Evolutionary conservation across 2,329 filamentous ascomycete genomes (phyloP).

Genomic region (Alternaria hordeiaustralica): DNA sequence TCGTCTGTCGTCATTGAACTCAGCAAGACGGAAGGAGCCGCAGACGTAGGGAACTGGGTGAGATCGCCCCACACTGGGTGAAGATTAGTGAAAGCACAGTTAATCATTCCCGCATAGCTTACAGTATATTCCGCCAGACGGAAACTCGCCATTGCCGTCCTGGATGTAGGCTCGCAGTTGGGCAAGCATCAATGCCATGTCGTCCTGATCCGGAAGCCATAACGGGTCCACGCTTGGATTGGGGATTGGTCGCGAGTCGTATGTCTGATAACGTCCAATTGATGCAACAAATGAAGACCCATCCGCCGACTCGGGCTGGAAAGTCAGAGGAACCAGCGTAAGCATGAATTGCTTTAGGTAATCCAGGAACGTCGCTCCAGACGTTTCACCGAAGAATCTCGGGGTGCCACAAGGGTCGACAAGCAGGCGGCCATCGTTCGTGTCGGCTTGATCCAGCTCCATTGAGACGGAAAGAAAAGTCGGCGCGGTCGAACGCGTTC

Average conservation of each 20-base stretch:
- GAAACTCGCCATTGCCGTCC: conserved; percentile 30
- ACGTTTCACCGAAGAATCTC: conserved; percentile 33
- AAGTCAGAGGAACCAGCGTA: conserved; percentile 26
- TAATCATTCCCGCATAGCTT: neutral
- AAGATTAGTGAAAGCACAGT: neutral
- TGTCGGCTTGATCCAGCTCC: conserved; percentile 8
- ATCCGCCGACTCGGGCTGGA: conserved; percentile 20
- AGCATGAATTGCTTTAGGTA: conserved; percentile 35
- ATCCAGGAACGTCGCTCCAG: conserved; percentile 36
- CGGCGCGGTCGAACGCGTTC: conserved; percentile 8
- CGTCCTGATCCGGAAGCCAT: conserved; percentile 30
- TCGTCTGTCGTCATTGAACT: conserved; percentile 26
- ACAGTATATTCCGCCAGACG: conserved; percentile 34
- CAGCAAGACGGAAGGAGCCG: conserved; percentile 19
- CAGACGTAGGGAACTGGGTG: conserved; percentile 14
- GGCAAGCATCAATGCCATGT: conserved; percentile 30
- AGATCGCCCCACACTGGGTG: conserved; percentile 33
- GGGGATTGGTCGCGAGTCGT: conserved; percentile 34
- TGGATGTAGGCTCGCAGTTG: conserved; percentile 31
- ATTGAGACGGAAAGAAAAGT: conserved; percentile 13
- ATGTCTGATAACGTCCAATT: conserved; percentile 36
- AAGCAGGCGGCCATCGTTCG: conserved; percentile 26
- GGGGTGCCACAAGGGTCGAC: conserved; percentile 23
- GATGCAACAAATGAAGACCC: conserved; percentile 28
- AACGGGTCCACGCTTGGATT: conserved; percentile 33